These are phyloP conservation scores for Gynochthodes officinalis DNA, from an alignment of 257 asterid genomes.

Conservation along the genomic window DNA sequence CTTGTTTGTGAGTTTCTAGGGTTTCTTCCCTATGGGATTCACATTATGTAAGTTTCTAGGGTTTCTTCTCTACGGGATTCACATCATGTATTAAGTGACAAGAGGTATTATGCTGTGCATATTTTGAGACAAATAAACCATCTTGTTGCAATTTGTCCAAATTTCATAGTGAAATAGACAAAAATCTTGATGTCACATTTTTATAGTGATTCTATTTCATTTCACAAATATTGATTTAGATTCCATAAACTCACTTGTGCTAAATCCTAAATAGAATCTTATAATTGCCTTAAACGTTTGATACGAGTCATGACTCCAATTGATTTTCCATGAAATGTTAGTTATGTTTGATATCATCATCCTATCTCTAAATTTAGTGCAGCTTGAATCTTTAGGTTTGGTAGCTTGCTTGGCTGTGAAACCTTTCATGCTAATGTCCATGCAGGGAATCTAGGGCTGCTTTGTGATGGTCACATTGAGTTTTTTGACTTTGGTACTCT, in stretches of 20 bases:
- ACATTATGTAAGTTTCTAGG: no score
- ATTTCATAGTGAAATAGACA: no score
- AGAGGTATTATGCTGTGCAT: no score
- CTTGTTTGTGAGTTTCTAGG: no score
- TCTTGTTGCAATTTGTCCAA: no score
- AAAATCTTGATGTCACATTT: no score
- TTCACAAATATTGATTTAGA: constrained; percentile 87
- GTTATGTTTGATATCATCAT: not conserved
- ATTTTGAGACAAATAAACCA: no score
- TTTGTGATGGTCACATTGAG: constrained; percentile 96
- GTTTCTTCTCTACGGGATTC: no score
- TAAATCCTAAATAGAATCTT: constrained; percentile 80
- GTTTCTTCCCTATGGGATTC: no score
- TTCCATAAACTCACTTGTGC: constrained; percentile 80
- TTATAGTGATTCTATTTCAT: no score
- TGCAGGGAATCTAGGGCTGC: constrained; percentile 93
- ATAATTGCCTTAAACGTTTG: constrained; percentile 97
- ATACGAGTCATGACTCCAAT: constrained; percentile 36
- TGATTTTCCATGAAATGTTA: not conserved
- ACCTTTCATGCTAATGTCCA: constrained; percentile 96
- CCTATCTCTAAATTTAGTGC: not conserved
- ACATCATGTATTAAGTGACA: no score
- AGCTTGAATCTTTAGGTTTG: constrained; percentile 60
- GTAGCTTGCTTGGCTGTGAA: constrained; percentile 93
- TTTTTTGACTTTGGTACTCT: constrained; percentile 90